Conservation (phyloP, 2,329 filamentous ascomycete genomes). For the Fusarium tjaetaba region DNA sequence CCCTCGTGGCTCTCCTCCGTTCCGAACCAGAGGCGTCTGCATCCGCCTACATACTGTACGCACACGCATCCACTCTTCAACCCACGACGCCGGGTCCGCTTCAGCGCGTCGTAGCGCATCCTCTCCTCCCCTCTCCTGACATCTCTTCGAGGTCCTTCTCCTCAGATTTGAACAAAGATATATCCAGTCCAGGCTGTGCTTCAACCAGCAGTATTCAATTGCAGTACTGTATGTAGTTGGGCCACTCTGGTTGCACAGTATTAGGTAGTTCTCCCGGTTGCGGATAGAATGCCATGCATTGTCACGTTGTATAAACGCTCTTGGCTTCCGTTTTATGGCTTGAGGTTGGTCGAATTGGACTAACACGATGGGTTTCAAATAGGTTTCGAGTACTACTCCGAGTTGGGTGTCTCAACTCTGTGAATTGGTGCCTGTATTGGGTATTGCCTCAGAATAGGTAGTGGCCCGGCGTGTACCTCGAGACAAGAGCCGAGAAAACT, state of each 20-base stretch:
- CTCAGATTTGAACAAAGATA: constrained; percentile 23
- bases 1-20: not conserved
- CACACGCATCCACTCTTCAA: constrained; percentile 19
- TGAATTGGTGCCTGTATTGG: not conserved
- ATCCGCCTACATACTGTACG: not conserved
- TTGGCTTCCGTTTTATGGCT: constrained; percentile 13
- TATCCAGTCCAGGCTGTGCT: constrained; percentile 1
- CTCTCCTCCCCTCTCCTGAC: constrained; percentile 24
- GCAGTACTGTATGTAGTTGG: not conserved
- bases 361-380: constrained; percentile 26
- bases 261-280: constrained; percentile 15
- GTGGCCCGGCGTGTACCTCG: not conserved
- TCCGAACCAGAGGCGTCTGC: not conserved
- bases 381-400: constrained; percentile 25
- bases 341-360: constrained; percentile 2
- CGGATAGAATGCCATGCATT: not conserved
- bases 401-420: constrained; percentile 18
- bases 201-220: constrained; percentile 11
- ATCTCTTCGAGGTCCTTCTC: constrained; percentile 22
- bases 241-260: not conserved
- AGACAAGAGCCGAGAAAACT: not conserved
- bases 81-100: constrained; percentile 17
- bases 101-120: constrained; percentile 23
- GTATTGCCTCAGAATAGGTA: constrained; percentile 14
- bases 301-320: constrained; percentile 7